phyloP scores from a whole-genome alignment of 2,329 filamentous ascomycete genomes.

The Erysiphe pulchra region DNA sequence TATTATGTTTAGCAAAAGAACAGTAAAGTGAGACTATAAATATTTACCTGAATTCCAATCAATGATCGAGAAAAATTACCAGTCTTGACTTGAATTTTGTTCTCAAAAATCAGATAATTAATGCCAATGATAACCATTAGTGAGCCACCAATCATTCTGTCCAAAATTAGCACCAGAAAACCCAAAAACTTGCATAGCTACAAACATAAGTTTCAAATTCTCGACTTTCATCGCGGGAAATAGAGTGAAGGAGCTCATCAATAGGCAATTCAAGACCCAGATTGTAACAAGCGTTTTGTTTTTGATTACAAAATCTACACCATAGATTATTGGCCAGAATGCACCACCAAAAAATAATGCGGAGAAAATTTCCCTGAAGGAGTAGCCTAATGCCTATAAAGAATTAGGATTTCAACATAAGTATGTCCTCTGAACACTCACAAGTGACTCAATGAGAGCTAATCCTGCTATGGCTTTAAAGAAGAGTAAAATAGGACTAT shows the following conservation, averaged over 20 bases:
- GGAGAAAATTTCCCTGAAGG: slow-evolving; percentile 69
- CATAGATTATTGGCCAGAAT: slow-evolving; percentile 56
- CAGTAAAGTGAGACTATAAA: background rate
- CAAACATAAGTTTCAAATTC: slow-evolving; percentile 46
- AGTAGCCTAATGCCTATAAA: slow-evolving; percentile 63
- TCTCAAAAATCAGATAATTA: slow-evolving; percentile 58
- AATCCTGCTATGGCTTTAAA: slow-evolving; percentile 44
- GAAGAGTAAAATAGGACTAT: slow-evolving; percentile 29
- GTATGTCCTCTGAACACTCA: slow-evolving; percentile 16
- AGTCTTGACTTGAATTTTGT: slow-evolving; percentile 15
- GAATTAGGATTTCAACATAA: slow-evolving; percentile 3
- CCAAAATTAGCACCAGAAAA: slow-evolving; percentile 1
- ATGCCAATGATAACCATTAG: slow-evolving; percentile 57
- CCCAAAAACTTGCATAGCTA: slow-evolving; percentile 2
- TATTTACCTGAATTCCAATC: slow-evolving; percentile 37
- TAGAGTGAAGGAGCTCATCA: slow-evolving; percentile 80
- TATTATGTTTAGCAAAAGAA: slow-evolving; percentile 2
- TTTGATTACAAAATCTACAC: slow-evolving; percentile 39
- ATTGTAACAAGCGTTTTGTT: slow-evolving; percentile 37
- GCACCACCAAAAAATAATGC: slow-evolving; percentile 49
- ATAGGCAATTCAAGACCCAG: slow-evolving; percentile 52
- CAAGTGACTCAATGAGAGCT: slow-evolving; percentile 52
- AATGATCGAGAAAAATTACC: slow-evolving; percentile 29
- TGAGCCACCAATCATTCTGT: slow-evolving; percentile 44
- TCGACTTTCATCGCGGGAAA: slow-evolving; percentile 72